Evolutionary conservation across 805 yeast genomes (phyloP).

Genomic region (Suhomyces vadensis): DNA sequence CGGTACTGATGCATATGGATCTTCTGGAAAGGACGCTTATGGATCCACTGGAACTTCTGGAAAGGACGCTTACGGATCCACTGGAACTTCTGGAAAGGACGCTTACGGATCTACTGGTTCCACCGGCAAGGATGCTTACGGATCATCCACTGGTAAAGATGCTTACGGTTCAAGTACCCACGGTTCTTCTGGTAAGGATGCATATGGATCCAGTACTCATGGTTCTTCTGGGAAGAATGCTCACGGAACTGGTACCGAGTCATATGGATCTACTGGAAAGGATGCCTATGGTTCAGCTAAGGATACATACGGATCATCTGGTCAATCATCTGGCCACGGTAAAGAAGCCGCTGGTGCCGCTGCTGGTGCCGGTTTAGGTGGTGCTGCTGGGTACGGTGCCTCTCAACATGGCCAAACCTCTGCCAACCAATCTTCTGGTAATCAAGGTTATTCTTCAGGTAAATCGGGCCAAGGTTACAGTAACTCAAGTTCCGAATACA

Average conservation of each 20-base stretch:
- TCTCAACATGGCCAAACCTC: not conserved
- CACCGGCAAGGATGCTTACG: slow-evolving; percentile 16
- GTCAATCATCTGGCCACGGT: not conserved
- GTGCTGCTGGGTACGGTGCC: slow-evolving; percentile 5
- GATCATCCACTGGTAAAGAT: too few species aligned
- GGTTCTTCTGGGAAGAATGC: slow-evolving; percentile 14
- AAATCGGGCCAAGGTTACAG: not conserved
- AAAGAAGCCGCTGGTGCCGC: not conserved
- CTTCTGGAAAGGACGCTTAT: slow-evolving; percentile 16
- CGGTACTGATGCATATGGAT: slow-evolving; percentile 18
- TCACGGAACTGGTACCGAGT: slow-evolving; percentile 16
- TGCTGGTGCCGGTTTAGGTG: slow-evolving; percentile 3
- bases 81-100: slow-evolving; percentile 15
- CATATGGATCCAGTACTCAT: slow-evolving; percentile 16
- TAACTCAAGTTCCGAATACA: not conserved
- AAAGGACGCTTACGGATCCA: slow-evolving; percentile 16
- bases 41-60: slow-evolving; percentile 16
- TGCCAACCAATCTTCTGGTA: not conserved
- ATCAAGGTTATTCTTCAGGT: not conserved
- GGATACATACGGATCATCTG: slow-evolving; percentile 3
- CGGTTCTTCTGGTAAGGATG: slow-evolving; percentile 13
- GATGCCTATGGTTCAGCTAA: slow-evolving; percentile 1
- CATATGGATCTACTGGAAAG: slow-evolving; percentile 11
- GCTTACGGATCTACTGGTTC: slow-evolving; percentile 18
- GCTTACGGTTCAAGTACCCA: slow-evolving; percentile 1